Evolutionary conservation across 805 yeast genomes (phyloP), one percentile per base, ranked within the genome.

Genomic region (Pichia scutulata): DNA sequence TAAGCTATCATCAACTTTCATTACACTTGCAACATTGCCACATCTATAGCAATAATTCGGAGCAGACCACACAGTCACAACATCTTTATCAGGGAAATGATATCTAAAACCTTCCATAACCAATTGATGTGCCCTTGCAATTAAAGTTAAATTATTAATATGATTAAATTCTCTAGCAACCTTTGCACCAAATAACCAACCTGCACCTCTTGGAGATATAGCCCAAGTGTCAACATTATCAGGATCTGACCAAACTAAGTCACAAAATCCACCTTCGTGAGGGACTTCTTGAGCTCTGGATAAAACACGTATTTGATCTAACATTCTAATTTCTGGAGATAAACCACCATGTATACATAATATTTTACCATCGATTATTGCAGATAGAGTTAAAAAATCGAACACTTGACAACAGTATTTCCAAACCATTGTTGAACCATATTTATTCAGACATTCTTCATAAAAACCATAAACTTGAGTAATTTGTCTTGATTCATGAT

Each of bases 401-500:
- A 90, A 89, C 44, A 90, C 97, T 67, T 90, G 97, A 68, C 97
- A 90, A 68, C 97, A 89, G 68, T 87, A 87, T 67, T 89, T 89
- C 97, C 97, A 90, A 36, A 89, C 97, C 24, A 95, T 88, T 22
- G 95, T 88, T 39, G 92, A 84, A 21, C 97, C 97, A 65, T 90
- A 90, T 67, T 90, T 90, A 50, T 89, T 84, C 52, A 90, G 67
- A 65, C 98, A 90, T 68, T 90, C 98, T 67, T 90, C 98, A 69
- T 93, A 92, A 69, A 92, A 92, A 6, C 99, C 99, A 69, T 92
- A 92, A 37, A 90, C 98, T 71, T 92, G 97, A n/a, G 99, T 92
- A 64, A 93, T 93, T 64, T 93, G 99, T 60, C 99, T 77, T 5
- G 93, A 82, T 69, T 92, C 99, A 70, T 92, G 99, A 68, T 92